Evolutionary conservation across 169 alveolate genomes (phyloP).

Genomic region (Pseudocohnilembus persalinus): DNA sequence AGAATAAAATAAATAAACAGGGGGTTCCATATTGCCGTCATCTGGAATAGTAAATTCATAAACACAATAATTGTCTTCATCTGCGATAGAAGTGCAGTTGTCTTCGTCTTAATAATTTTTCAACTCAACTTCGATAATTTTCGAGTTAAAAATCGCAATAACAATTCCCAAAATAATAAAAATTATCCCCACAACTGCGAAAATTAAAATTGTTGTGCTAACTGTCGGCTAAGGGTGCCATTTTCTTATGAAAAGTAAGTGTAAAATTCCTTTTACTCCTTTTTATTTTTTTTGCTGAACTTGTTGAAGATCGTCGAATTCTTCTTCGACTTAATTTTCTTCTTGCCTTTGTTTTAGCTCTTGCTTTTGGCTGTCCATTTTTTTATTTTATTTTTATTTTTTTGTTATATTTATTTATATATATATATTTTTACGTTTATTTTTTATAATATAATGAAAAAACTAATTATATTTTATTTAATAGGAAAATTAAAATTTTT

Average conservation of each 20-base stretch:
- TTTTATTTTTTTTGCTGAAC: neutral
- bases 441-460: too few species aligned
- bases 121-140: constrained; percentile 34
- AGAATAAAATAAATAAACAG: constrained; percentile 78
- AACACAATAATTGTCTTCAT: constrained; percentile 11
- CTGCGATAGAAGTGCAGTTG: constrained; percentile 14
- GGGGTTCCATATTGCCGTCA: constrained; percentile 62
- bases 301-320: neutral
- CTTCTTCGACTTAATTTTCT: neutral
- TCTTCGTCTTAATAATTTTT: constrained; percentile 30
- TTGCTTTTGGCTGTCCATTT: neutral
- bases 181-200: constrained; percentile 50
- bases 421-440: too few species aligned
- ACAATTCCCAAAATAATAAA: constrained; percentile 59
- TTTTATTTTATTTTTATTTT: too few species aligned
- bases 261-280: neutral
- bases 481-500: too few species aligned
- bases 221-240: constrained; percentile 71
- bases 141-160: constrained; percentile 48
- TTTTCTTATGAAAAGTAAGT: constrained; percentile 48
- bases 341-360: neutral
- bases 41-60: constrained; percentile 6
- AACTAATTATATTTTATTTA: too few species aligned
- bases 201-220: constrained; percentile 51
- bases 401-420: too few species aligned